Percentiles rank a stretch among this genome's conserved stretches.
Evolutionary conservation across 2,329 filamentous ascomycete species (phyloP).

Genomic region (Botrytis hyacinthi): DNA sequence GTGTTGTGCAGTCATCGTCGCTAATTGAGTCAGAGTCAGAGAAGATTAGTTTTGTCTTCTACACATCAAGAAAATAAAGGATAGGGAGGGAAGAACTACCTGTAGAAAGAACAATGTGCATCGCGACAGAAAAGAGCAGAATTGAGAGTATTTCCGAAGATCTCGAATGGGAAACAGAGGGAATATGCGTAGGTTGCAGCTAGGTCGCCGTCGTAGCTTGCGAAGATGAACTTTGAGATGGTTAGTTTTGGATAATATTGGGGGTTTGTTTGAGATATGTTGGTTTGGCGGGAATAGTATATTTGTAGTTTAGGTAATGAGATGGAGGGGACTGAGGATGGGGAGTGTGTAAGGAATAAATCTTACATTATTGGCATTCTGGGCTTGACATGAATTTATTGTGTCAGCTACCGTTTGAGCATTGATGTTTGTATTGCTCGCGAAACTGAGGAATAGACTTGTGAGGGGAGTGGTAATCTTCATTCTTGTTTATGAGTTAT

Average conservation of each 20-base stretch:
- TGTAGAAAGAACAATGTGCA: conserved; percentile 1
- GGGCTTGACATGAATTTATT: neutral
- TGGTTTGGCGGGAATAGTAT: neutral
- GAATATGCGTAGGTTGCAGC: neutral
- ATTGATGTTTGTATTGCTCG: neutral
- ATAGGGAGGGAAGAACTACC: neutral
- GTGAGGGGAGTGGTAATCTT: neutral
- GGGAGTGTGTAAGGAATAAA: rapidly evolving
- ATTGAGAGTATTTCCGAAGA: neutral
- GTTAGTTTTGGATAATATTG: neutral
- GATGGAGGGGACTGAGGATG: too few relatives aligned
- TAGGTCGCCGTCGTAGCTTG: neutral
- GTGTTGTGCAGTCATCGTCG: neutral
- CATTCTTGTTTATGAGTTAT: neutral
- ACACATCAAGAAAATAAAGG: rapidly evolving
- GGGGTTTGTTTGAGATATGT: neutral
- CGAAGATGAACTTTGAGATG: neutral
- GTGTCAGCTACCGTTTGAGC: neutral
- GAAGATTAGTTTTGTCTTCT: neutral
- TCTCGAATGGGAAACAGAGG: neutral
- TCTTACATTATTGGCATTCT: neutral
- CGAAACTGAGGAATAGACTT: neutral
- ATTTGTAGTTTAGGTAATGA: neutral
- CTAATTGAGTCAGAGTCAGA: neutral
- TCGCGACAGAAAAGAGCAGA: neutral